Conservation (phyloP, 176 grass and related monocot species). For the Cenchrus fungigraminus region DNA sequence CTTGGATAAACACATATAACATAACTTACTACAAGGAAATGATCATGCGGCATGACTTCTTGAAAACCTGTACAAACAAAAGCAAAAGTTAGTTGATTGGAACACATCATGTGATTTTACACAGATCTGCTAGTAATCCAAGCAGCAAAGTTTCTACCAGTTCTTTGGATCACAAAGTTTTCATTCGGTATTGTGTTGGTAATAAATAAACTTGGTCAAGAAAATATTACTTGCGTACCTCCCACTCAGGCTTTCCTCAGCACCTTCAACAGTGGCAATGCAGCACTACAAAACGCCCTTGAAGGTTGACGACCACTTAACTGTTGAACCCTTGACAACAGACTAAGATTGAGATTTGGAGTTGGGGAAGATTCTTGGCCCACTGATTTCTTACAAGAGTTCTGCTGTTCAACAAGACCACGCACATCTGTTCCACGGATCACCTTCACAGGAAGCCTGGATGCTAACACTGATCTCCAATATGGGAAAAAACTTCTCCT, state of each 20-base stretch:
- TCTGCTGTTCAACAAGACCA: background rate
- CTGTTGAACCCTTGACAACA: background rate
- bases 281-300: conserved; percentile 24
- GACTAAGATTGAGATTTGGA: background rate
- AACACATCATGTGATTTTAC: background rate
- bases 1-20: too few relatives aligned
- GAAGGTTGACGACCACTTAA: background rate
- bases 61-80: too few relatives aligned
- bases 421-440: background rate
- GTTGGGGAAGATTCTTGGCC: background rate
- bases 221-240: background rate
- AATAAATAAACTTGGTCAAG: background rate
- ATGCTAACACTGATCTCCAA: conserved; percentile 23
- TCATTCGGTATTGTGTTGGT: background rate
- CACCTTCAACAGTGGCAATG: conserved; percentile 16
- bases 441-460: background rate
- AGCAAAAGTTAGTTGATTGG: too few relatives aligned
- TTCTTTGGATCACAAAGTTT: background rate
- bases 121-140: background rate
- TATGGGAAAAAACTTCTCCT: conserved; percentile 15
- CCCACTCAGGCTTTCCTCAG: conserved; percentile 2
- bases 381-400: background rate
- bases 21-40: too few relatives aligned
- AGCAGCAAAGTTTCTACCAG: background rate
- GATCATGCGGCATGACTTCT: too few relatives aligned